phyloP scores from a whole-genome alignment of 2,329 filamentous ascomycete species.

The Teratosphaeria viscida region DNA sequence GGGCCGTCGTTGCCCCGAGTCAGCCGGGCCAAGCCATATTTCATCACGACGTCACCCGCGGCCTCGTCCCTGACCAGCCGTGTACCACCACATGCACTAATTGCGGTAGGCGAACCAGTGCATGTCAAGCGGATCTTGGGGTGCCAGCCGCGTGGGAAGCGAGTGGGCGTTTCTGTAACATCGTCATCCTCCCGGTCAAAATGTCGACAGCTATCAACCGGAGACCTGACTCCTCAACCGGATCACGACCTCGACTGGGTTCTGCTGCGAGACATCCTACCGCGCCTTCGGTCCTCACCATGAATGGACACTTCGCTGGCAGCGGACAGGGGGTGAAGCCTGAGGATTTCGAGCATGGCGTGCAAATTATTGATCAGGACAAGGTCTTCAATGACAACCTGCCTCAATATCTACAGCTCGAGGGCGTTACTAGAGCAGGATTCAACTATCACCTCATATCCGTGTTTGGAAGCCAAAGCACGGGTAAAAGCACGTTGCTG shows the following conservation, averaged over 20 bases:
- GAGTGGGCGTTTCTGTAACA: not conserved
- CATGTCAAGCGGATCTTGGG: not conserved
- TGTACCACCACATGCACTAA: not conserved
- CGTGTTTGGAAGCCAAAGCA: conserved; percentile 97
- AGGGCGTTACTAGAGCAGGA: conserved; percentile 73
- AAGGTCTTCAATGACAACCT: conserved; percentile 91
- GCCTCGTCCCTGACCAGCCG: conserved; percentile 1
- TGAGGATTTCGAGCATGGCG: conserved; percentile 76
- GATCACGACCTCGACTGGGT: not conserved
- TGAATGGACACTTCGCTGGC: conserved; percentile 74
- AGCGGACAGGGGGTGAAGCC: conserved; percentile 55
- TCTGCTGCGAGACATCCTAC: conserved; percentile 18
- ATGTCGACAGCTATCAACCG: not conserved
- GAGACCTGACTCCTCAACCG: not conserved
- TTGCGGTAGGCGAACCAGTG: not conserved
- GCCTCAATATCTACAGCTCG: conserved; percentile 68
- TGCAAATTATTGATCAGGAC: conserved; percentile 92
- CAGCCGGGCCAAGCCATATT: not conserved
- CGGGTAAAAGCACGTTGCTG: conserved; percentile 91
- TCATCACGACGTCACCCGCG: not conserved
- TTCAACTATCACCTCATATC: conserved; percentile 99
- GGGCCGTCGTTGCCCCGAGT: not conserved
- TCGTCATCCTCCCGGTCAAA: not conserved
- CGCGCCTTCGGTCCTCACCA: conserved; percentile 31
- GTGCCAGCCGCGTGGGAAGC: not conserved